Evolutionary conservation across 2,329 filamentous ascomycete genomes (phyloP).

Genomic region (Cladorrhinum sp.): DNA sequence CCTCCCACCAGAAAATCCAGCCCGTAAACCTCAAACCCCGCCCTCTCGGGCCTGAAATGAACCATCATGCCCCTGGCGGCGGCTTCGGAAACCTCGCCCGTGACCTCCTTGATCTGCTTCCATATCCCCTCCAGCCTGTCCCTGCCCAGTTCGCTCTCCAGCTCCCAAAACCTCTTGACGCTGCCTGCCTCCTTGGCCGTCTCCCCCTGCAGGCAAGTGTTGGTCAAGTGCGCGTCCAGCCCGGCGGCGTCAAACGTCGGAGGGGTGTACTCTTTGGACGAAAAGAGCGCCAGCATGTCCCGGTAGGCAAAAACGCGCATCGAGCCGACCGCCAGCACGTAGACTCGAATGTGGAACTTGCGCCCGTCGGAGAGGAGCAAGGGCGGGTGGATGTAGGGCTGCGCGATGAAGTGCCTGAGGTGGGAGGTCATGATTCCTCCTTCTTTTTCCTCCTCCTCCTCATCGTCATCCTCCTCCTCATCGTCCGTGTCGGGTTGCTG

Average conservation of each 20-base stretch:
- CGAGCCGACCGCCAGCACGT: conserved; percentile 77
- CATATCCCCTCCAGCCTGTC: conserved; percentile 62
- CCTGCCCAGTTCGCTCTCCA: conserved; percentile 36
- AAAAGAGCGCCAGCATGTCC: conserved; percentile 91
- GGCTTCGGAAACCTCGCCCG: conserved; percentile 79
- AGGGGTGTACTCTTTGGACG: conserved; percentile 66
- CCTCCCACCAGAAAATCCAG: conserved; percentile 74
- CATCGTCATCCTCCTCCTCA: conserved; percentile 33
- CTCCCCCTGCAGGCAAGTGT: conserved; percentile 81
- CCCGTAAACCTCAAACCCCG: conserved; percentile 85
- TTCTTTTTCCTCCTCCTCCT: conserved; percentile 33
- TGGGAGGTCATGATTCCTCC: conserved; percentile 77
- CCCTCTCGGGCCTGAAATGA: conserved; percentile 90
- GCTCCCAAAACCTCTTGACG: conserved; percentile 72
- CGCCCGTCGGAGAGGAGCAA: conserved; percentile 61
- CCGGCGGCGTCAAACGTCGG: conserved; percentile 48
- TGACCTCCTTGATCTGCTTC: conserved; percentile 68
- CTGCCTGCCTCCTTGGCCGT: conserved; percentile 59
- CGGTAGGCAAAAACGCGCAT: conserved; percentile 82
- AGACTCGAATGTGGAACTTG: conserved; percentile 94
- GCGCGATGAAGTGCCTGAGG: conserved; percentile 91
- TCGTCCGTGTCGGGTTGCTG: conserved; percentile 56
- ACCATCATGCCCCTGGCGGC: conserved; percentile 79
- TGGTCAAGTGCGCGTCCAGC: conserved; percentile 80
- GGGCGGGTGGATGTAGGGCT: conserved; percentile 90